Base-by-base conservation (phyloP, 2,329 filamentous ascomycete species). In the Trichothecium sympodiale region DNA sequence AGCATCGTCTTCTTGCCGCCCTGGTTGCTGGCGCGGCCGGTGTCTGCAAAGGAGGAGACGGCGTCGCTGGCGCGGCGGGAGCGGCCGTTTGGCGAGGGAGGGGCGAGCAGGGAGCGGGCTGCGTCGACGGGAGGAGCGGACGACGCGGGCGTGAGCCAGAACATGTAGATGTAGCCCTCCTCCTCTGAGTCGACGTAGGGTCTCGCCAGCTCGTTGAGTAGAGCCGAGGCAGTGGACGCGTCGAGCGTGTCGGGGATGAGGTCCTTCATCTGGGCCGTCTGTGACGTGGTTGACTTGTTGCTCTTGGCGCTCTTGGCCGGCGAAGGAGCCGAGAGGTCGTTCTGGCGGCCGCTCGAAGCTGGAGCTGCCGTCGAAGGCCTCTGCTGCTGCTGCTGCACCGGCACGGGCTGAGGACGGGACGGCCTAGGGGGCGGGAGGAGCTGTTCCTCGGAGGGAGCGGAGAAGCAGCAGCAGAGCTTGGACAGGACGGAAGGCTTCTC, bases 111-210 rank as follows among this genome's bases (percentile, higher is more conserved):
- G 9, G 73, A 69, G 8, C 74, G 66, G 15, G 74, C 71, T 30
- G 75, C 64, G 43, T 76, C 78, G 26, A 65, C 64, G 0, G 78
- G 67, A 5, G 47, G 20, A 18, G 17, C 16, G 9, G 31, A 33
- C 9, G 31, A 17, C 4, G 32, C 46, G 23, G 86, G 78, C 0
- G 86, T 95, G 16, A 95, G 70, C 87, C 89, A 95, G 68, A 96
- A 98, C 58, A 98, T 94, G 69, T 98, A 98, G 46, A 98, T 96
- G 61, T 91, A 98, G 27, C 91, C 91, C 10, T 81, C 67, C 46
- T 93, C 84, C 16, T 74, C 64, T 0, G 85, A 87, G 31, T 88
- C 73, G 1, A 55, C 50, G 26, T 52, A 54, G 68, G 86, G 64
- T 72, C 91, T 53, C 59, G 67, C 74, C 8, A 96, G 68, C 56